Conservation (phyloP, 345 rosid genomes). For the Arabidopsis thaliana region TAIR10.1 NC_003074.8:1034001-1034500, state of each 20-base stretch:
- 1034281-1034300: slow-evolving; percentile 82
- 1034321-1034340: slow-evolving; percentile 89
- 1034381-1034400: slow-evolving; percentile 68
- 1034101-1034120: slow-evolving; percentile 85
- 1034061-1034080: slow-evolving; percentile 85
- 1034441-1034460: slow-evolving; percentile 67
- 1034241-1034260: slow-evolving; percentile 87
- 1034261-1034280: slow-evolving; percentile 73
- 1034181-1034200: slow-evolving; percentile 82
- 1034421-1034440: slow-evolving; percentile 75
- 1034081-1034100: slow-evolving; percentile 85
- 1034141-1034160: slow-evolving; percentile 81
- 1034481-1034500: slow-evolving; percentile 76
- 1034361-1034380: slow-evolving; percentile 74
- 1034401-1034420: slow-evolving; percentile 67
- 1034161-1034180: slow-evolving; percentile 69
- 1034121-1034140: slow-evolving; percentile 78
- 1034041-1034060: slow-evolving; percentile 63
- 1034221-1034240: slow-evolving; percentile 77
- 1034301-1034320: slow-evolving; percentile 87
- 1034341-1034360: slow-evolving; percentile 67
- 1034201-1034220: slow-evolving; percentile 65
- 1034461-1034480: slow-evolving; percentile 62
- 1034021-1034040: slow-evolving; percentile 72
- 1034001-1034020: slow-evolving; percentile 85